Conservation (phyloP, 176 grass and related monocot genomes). For the Avena eriantha region DNA sequence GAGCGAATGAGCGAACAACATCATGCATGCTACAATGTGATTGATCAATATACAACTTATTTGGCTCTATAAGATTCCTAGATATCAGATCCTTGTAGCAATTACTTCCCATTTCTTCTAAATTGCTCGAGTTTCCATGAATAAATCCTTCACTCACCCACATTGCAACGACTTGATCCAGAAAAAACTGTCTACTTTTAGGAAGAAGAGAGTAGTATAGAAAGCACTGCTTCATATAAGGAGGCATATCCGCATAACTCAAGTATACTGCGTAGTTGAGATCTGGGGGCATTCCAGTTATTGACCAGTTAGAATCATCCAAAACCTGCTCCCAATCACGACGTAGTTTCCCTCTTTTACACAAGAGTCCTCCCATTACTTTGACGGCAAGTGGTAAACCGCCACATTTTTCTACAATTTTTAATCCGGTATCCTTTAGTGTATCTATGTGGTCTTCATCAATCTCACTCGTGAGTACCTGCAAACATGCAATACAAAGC, state of each 20-base stretch:
- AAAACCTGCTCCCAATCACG: background rate
- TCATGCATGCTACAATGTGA: slow-evolving; percentile 13
- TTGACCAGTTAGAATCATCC: background rate
- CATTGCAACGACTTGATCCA: background rate
- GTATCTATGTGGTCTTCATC: background rate
- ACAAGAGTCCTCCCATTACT: background rate
- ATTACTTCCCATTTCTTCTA: background rate
- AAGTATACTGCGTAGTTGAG: background rate
- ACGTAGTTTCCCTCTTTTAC: background rate
- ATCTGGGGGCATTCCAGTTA: background rate
- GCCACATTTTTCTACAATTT: background rate
- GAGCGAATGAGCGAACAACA: slow-evolving; percentile 44
- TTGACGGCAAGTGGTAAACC: background rate
- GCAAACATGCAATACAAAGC: background rate
- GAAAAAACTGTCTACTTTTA: background rate
- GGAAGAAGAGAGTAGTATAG: background rate
- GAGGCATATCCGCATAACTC: background rate
- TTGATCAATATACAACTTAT: fast-evolving
- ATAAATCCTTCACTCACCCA: background rate
- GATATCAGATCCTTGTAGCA: slow-evolving; percentile 37
- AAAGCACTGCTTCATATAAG: background rate
- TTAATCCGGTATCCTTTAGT: background rate
- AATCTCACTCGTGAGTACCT: background rate
- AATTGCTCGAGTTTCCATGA: background rate
- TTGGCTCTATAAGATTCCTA: slow-evolving; percentile 49